Evolutionary conservation across 2,329 filamentous ascomycete genomes (phyloP).

Genomic region (Tricladium varicosporioides): DNA sequence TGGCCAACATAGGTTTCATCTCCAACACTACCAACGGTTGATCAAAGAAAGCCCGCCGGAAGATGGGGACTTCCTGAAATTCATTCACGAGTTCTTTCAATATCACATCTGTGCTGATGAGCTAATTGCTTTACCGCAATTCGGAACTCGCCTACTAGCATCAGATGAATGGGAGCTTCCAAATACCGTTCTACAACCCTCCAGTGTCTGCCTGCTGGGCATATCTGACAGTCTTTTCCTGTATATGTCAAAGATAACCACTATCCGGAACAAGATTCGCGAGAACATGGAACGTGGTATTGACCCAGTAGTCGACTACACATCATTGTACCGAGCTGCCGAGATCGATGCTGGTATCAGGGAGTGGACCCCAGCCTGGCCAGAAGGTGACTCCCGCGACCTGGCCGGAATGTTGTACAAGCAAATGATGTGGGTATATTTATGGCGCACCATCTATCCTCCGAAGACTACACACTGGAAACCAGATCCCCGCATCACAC

Average conservation of each 20-base stretch:
- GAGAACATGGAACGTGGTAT: conserved; percentile 59
- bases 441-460: conserved; percentile 60
- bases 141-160: conserved; percentile 32
- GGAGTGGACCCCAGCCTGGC: conserved; percentile 68
- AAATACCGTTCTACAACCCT: conserved; percentile 24
- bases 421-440: conserved; percentile 65
- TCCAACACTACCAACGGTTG: conserved; percentile 71
- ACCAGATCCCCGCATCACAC: conserved; percentile 47
- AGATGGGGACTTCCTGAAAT: conserved; percentile 69
- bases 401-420: conserved; percentile 58
- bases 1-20: conserved; percentile 77
- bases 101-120: conserved; percentile 74
- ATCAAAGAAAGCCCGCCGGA: conserved; percentile 60
- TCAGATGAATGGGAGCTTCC: conserved; percentile 28
- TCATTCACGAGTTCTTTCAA: conserved; percentile 75
- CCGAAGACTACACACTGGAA: conserved; percentile 39
- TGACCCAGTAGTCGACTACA: conserved; percentile 71
- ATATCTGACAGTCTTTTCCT: conserved; percentile 80
- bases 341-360: conserved; percentile 74
- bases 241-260: conserved; percentile 75
- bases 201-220: conserved; percentile 60
- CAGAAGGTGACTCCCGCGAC: conserved; percentile 54
- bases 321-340: conserved; percentile 68
- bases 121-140: conserved; percentile 46
- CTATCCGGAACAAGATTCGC: conserved; percentile 72